Evolutionary conservation across 2,329 filamentous ascomycete species (phyloP), one percentile per base, ranked within the genome.

Genomic region (Fulvia fulva): DNA sequence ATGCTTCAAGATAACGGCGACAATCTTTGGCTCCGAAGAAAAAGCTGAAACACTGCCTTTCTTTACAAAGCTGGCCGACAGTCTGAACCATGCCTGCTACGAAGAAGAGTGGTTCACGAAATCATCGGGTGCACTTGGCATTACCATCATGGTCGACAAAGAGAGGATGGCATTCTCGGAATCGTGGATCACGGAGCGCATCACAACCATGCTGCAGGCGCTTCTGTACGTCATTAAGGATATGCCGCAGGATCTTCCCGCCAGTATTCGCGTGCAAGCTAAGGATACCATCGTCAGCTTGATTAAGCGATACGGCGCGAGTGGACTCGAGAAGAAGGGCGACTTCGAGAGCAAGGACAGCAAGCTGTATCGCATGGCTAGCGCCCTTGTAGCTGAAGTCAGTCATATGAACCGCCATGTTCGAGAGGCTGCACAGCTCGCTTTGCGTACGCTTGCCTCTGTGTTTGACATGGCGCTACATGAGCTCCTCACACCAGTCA

Each of bases 91-190:
- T 72, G 91, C 90, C 64, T 99, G 94, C 73, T 92, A 97, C 68
- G 91, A 94, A 68, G 93, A 99, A 72, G 94, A 99, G 68, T 99
- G 95, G 94, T 99, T 96, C 70, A 92, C 92, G 53, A 99, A 99
- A 75, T 89, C 91, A 37, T 94, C 93, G 51, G 94, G 94, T 41
- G 92, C 89, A 55, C 78, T 93, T 21, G 95, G 95, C 56, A 97
- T 99, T 68, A 88, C 90, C 68, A 87, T 95, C 57, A 78, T 99
- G 58, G 87, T 93, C 30, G 93, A 90, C 1, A 87, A 92, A 64
- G 92, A 88, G 1, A 88, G 93, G 65, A 79, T 97, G 56, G 87
- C 93, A 54, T 81, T 99, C 49, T 91, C 91, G 44, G 89, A 95
- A 68, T 73, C 79, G 1, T 99, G 94, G 91, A 80, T 99, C 32